Percentiles rank a stretch among this genome's conserved stretches.
phyloP scores from a whole-genome alignment of 1,139 yeast genomes.

The Suhomyces terraborum region DNA sequence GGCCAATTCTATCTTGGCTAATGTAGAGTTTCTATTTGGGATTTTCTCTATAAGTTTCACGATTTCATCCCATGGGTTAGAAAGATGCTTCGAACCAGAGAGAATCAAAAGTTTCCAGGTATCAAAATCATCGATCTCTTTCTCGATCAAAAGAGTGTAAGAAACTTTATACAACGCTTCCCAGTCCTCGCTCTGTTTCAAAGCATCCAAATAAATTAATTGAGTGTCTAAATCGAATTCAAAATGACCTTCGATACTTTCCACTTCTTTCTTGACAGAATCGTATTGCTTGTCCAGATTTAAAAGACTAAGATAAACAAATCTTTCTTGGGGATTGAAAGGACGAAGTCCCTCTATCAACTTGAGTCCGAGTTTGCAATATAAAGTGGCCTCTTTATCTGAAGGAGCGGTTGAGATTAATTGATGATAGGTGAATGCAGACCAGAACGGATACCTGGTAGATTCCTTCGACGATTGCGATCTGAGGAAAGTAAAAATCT shows the following conservation, averaged over 20 bases:
- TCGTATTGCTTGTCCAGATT: constrained; percentile 31
- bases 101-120: constrained; percentile 57
- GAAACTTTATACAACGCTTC: constrained; percentile 37
- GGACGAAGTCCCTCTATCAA: constrained; percentile 38
- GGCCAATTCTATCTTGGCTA: constrained; percentile 56
- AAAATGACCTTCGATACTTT: constrained; percentile 25
- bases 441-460: constrained; percentile 17
- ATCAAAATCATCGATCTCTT: constrained; percentile 58
- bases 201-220: constrained; percentile 49
- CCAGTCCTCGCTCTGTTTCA: constrained; percentile 46
- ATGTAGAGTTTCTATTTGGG: constrained; percentile 50
- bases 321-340: constrained; percentile 58
- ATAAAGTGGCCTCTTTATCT: constrained; percentile 46
- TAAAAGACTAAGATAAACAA: constrained; percentile 51
- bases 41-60: constrained; percentile 23
- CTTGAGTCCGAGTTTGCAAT: constrained; percentile 58
- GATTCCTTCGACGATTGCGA: constrained; percentile 8
- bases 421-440: constrained; percentile 17
- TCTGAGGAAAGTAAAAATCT: constrained; percentile 16
- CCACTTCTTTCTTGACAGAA: constrained; percentile 33
- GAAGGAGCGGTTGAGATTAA: constrained; percentile 8
- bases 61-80: constrained; percentile 22
- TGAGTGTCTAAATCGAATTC: constrained; percentile 60
- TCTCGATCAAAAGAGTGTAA: constrained; percentile 37
- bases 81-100: constrained; percentile 25